Conservation (phyloP, 768 basidiomycete species). For the Cyclocybe aegerita region DNA sequence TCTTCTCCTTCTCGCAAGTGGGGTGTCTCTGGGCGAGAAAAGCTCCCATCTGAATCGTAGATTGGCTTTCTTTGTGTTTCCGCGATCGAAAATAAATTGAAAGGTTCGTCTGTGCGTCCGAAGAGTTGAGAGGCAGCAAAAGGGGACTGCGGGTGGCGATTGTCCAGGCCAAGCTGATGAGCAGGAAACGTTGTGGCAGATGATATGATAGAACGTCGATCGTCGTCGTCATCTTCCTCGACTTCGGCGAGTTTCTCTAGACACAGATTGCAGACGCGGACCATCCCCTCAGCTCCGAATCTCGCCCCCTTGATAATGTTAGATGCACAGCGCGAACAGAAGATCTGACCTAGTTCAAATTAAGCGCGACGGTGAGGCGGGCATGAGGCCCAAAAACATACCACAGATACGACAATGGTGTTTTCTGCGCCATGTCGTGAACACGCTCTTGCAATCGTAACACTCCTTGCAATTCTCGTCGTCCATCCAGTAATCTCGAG, state of each 20-base stretch:
- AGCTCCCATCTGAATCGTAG: slow-evolving; percentile 54
- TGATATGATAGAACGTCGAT: slow-evolving; percentile 78
- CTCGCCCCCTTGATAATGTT: slow-evolving; percentile 94
- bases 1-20: slow-evolving; percentile 39
- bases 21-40: slow-evolving; percentile 55
- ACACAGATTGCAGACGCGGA: slow-evolving; percentile 94
- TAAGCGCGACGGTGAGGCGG: neutral
- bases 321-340: slow-evolving; percentile 95
- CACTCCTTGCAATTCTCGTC: slow-evolving; percentile 95
- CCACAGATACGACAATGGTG: slow-evolving; percentile 99
- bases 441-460: slow-evolving; percentile 92
- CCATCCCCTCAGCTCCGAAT: slow-evolving; percentile 93
- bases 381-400: slow-evolving; percentile 27
- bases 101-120: slow-evolving; percentile 73
- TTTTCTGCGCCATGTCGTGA: slow-evolving; percentile 92
- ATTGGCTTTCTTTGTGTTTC: slow-evolving; percentile 57
- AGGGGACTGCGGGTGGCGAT: slow-evolving; percentile 72
- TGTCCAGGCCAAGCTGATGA: slow-evolving; percentile 66
- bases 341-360: slow-evolving; percentile 76
- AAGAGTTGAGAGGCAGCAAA: slow-evolving; percentile 88
- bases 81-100: slow-evolving; percentile 80
- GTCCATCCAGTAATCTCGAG: slow-evolving; percentile 98
- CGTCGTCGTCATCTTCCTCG: slow-evolving; percentile 89
- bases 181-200: slow-evolving; percentile 71
- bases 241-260: slow-evolving; percentile 89